Conservation (phyloP, 495 filamentous ascomycete species). For the Rhizodiscina lignyota region DNA sequence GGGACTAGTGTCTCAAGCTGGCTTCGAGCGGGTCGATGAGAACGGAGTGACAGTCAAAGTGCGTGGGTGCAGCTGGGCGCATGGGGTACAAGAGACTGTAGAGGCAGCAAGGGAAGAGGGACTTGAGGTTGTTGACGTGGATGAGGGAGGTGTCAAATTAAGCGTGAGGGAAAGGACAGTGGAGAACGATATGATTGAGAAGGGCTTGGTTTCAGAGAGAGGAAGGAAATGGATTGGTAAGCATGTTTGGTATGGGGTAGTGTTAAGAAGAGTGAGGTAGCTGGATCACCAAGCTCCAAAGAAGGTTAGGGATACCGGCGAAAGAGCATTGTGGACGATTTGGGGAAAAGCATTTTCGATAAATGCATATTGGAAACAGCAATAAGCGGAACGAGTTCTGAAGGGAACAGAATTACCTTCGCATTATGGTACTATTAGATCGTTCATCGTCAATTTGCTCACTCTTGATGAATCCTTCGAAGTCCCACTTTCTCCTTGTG, state of each 20-base stretch:
- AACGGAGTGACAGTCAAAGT: constrained; percentile 38
- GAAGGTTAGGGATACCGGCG: too few species aligned
- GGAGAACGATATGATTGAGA: constrained; percentile 28
- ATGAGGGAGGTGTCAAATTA: background rate
- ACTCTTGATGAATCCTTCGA: too few species aligned
- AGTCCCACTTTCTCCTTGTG: too few species aligned
- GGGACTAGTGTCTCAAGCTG: constrained; percentile 46
- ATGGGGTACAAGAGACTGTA: constrained; percentile 37
- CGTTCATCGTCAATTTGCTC: too few species aligned
- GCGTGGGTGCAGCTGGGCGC: constrained; percentile 41
- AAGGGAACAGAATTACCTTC: too few species aligned
- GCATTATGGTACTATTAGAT: too few species aligned
- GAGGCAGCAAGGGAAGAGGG: constrained; percentile 34
- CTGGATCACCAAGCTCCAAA: too few species aligned
- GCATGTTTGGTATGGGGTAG: constrained; percentile 47
- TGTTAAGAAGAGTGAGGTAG: constrained; percentile 30
- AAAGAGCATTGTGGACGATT: too few species aligned
- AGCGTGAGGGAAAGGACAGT: constrained; percentile 33
- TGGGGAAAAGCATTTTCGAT: too few species aligned
- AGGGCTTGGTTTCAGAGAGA: constrained; percentile 34
- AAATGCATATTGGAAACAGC: too few species aligned
- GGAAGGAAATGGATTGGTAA: constrained; percentile 54
- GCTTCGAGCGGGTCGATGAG: constrained; percentile 38
- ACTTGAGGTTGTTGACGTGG: constrained; percentile 27
- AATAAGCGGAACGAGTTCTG: too few species aligned